These are phyloP conservation scores for Amanita brunnescens DNA, from an alignment of 768 basidiomycete species.

Conservation along the genomic window DNA sequence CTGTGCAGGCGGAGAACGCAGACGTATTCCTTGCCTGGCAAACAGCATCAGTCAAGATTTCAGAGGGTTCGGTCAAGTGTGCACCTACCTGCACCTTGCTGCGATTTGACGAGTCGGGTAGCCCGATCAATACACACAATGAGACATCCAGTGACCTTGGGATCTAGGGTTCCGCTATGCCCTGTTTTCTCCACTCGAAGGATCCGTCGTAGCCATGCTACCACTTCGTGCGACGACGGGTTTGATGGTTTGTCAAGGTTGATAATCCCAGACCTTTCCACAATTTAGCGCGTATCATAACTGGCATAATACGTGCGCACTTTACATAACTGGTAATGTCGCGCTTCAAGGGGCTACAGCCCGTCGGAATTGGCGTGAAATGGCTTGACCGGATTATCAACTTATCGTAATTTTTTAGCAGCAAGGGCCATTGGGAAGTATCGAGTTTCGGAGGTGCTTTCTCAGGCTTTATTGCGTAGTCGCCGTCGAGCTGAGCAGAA, in stretches of 20 bases:
- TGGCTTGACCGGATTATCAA: slow-evolving; percentile 89
- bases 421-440: slow-evolving; percentile 95
- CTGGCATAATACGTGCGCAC: slow-evolving; percentile 25
- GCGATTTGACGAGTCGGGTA: slow-evolving; percentile 94
- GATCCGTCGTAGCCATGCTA: slow-evolving; percentile 97
- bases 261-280: slow-evolving; percentile 88
- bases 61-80: slow-evolving; percentile 2
- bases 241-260: slow-evolving; percentile 99
- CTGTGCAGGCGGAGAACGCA: slow-evolving; percentile 92
- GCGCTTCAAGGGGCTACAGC: slow-evolving; percentile 90
- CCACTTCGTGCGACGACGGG: slow-evolving; percentile 98
- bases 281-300: slow-evolving; percentile 2
- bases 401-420: slow-evolving; percentile 99
- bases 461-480: slow-evolving; percentile 81
- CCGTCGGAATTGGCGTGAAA: slow-evolving; percentile 95
- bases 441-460: slow-evolving; percentile 66
- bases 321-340: slow-evolving; percentile 90
- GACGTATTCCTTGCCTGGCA: slow-evolving; percentile 96
- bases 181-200: slow-evolving; percentile 96
- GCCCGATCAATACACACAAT: slow-evolving; percentile 99
- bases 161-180: slow-evolving; percentile 97
- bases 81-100: slow-evolving; percentile 87
- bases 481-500: slow-evolving; percentile 63
- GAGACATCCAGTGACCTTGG: slow-evolving; percentile 97
- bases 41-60: not conserved